phyloP scores from a whole-genome alignment of 176 grass and related monocot species.

The Triticum dicoccoides region DNA sequence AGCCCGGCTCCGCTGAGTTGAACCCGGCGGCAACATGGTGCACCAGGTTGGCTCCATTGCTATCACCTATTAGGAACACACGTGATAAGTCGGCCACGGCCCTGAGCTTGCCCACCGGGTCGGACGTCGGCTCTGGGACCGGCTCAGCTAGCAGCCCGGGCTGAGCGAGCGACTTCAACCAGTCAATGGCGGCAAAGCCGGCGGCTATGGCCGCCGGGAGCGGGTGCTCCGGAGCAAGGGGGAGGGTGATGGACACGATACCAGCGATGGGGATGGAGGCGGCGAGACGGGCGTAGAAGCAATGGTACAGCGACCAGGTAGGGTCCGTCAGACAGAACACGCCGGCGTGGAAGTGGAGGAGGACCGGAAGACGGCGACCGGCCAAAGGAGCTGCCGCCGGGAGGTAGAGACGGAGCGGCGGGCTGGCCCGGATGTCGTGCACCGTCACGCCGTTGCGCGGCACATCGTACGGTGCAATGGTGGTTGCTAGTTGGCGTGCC shows the following conservation, averaged over 20 bases:
- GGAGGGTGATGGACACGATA: background rate
- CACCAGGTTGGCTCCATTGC: constrained; percentile 16
- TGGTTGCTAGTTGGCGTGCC: background rate
- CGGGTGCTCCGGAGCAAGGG: background rate
- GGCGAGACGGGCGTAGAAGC: background rate
- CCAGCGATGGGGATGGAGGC: background rate
- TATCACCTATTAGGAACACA: background rate
- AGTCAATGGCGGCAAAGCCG: background rate
- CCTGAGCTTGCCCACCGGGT: background rate
- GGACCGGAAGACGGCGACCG: background rate
- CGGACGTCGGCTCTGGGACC: background rate
- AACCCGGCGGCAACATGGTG: background rate
- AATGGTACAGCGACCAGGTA: background rate
- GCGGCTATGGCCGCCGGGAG: background rate
- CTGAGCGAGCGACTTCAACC: background rate
- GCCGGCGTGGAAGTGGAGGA: constrained; percentile 7
- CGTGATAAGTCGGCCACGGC: background rate
- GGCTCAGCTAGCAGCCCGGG: background rate
- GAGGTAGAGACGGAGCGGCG: background rate
- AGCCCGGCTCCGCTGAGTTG: background rate
- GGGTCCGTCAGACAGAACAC: background rate
- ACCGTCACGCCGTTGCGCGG: background rate
- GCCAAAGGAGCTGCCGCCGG: background rate
- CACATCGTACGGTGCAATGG: background rate
- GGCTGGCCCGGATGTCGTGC: background rate